Base-by-base conservation (phyloP, 2,329 filamentous ascomycete genomes). In the Ascochyta pisi region DNA sequence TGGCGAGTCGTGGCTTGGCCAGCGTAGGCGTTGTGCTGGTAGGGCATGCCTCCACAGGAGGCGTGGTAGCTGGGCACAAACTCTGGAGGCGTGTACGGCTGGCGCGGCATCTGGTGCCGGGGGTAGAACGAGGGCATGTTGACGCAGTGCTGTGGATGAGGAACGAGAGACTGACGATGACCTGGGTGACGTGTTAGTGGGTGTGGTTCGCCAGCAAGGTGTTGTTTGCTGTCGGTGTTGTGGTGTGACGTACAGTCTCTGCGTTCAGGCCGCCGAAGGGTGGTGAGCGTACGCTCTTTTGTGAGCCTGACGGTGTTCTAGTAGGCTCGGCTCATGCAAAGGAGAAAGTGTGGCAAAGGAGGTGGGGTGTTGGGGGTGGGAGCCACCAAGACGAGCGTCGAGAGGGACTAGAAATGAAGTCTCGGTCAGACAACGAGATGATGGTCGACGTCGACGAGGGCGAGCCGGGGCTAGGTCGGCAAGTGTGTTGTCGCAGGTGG, bases 71-170 rank as follows among this genome's bases (percentile, higher is more conserved):
- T 77, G 34, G 77, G 75, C 38, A 77, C 70, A 59, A 77, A 79
- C 65, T 82, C 80, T 56, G 80, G 81, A 10, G 81, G 81, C 45
- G 81, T 82, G 57, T 81, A 76, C 43, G 79, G 70, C 57, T 75
- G 73, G 61, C 75, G 70, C 50, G 75, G 74, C 73, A 77, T 69
- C 58, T 75, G 70, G 61, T 78, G 77, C 55, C 78, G 75, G 47
- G 78, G 76, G 66, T 82, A 82, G 70, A 82, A 82, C 66, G 79
- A 78, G 64, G 81, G 80, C 81, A 83, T 83, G 71, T 65, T 77
- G 70, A 69, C 66, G 63, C 61, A 61, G 60, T 62, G 62, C 61
- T 65, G 63, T 68, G 62, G 71, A 65, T 65, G 64, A 63, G 54
- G 64, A 73, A 74, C 70, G 67, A 76, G 76, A 78, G 79, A 79